A percentile compares a stretch with the other conserved stretches of the same genome.
Conservation (phyloP, 257 asterid species). For the Echium plantagineum region DNA sequence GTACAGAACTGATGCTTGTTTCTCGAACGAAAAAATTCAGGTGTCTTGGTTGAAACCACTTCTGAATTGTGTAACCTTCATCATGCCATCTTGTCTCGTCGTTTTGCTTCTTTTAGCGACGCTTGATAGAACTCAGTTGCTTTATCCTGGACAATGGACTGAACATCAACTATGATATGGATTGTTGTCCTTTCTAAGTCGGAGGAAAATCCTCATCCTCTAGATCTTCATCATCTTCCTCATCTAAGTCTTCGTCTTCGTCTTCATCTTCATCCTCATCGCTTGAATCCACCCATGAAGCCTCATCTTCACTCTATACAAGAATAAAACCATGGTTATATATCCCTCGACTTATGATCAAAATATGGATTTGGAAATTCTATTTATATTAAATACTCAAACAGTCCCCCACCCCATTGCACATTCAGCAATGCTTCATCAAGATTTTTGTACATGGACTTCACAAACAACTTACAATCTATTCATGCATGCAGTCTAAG, state of each 20-base stretch:
- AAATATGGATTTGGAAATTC: background rate
- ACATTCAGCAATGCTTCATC: no score
- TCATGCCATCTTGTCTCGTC: no score
- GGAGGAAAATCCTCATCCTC: slow-evolving; percentile 11
- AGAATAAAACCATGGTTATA: background rate
- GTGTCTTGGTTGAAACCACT: no score
- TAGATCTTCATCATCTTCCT: slow-evolving; percentile 18
- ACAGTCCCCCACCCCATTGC: no score
- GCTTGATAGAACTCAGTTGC: background rate
- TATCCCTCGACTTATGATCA: background rate
- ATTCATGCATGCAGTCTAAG: no score
- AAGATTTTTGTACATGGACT: no score
- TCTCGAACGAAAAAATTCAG: background rate
- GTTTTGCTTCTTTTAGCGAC: background rate
- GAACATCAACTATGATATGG: no score
- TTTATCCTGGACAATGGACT: slow-evolving; percentile 12
- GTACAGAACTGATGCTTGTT: background rate
- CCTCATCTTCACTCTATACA: slow-evolving; percentile 59
- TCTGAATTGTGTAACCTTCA: no score
- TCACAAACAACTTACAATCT: no score
- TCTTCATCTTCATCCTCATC: slow-evolving; percentile 36
- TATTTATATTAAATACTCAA: background rate
- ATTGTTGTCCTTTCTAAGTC: slow-evolving; percentile 5
- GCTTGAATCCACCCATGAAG: slow-evolving; percentile 27
- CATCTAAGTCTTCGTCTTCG: slow-evolving; percentile 22